phyloP scores from a whole-genome alignment of 371 early-diverging fungal genomes.

The Phascolomyces articulosus region DNA sequence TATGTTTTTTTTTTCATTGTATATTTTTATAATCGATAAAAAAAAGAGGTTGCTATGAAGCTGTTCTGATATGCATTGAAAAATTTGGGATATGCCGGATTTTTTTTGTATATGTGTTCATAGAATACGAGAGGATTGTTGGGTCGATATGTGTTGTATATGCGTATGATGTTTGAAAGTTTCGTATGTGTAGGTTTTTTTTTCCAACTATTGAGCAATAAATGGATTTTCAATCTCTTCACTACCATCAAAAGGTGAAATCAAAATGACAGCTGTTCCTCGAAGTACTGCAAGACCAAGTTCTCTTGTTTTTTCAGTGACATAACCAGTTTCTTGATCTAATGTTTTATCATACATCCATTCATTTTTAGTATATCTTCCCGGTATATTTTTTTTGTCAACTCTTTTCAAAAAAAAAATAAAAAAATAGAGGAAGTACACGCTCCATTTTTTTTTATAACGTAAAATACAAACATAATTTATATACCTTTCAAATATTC shows the following conservation, averaged over 20 bases:
- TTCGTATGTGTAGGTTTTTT: too few species aligned
- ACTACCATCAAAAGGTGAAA: conserved; percentile 91
- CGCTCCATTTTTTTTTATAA: too few species aligned
- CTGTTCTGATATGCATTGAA: too few species aligned
- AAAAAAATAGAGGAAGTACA: too few species aligned
- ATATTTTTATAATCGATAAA: neutral
- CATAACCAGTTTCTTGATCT: conserved; percentile 73
- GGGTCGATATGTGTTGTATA: neutral
- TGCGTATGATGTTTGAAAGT: conserved; percentile 1
- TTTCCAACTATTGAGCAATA: conserved; percentile 54
- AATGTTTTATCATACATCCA: too few species aligned
- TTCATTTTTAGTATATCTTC: too few species aligned
- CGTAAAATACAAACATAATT: too few species aligned
- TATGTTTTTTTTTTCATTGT: too few species aligned
- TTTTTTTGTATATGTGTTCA: too few species aligned
- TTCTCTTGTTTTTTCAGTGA: conserved; percentile 68
- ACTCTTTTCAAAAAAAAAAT: too few species aligned
- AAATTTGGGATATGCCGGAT: too few species aligned
- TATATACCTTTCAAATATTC: conserved; percentile 77
- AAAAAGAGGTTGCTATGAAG: neutral
- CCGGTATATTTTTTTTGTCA: neutral
- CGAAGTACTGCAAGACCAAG: conserved; percentile 91
- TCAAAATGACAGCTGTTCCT: conserved; percentile 87
- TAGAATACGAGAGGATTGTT: neutral
- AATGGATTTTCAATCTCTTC: conserved; percentile 94